Evolutionary conservation across 2,329 filamentous ascomycete species (phyloP).

Genomic region (Aspergillaceae sp.): DNA sequence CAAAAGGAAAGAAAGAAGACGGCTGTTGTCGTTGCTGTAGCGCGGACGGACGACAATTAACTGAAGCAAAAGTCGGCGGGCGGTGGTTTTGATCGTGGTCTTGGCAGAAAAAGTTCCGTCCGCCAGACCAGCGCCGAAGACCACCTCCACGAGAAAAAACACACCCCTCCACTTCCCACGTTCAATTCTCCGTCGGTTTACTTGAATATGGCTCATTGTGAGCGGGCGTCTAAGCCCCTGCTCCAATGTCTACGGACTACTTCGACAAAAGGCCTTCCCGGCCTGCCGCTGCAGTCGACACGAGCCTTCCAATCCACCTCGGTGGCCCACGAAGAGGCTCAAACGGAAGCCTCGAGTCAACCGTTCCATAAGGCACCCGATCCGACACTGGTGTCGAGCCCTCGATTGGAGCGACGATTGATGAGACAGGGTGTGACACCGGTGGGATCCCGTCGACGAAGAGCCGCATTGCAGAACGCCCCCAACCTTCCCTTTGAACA

Average conservation of each 20-base stretch:
- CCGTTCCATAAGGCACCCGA: slow-evolving; percentile 43
- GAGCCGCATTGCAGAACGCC: slow-evolving; percentile 59
- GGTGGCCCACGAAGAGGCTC: slow-evolving; percentile 35
- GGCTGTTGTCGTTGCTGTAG: background rate
- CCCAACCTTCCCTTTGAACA: slow-evolving; percentile 77
- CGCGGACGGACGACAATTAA: background rate
- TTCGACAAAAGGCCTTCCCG: slow-evolving; percentile 24
- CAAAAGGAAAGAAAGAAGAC: too few relatives aligned
- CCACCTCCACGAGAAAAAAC: slow-evolving; percentile 10
- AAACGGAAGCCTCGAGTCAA: slow-evolving; percentile 30
- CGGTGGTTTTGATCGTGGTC: background rate
- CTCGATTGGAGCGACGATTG: slow-evolving; percentile 58
- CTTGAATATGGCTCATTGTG: slow-evolving; percentile 33
- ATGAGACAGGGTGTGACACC: slow-evolving; percentile 61
- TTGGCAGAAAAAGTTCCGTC: slow-evolving; percentile 29
- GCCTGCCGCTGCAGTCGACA: slow-evolving; percentile 27
- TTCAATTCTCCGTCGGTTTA: slow-evolving; percentile 1
- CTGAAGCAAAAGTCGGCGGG: slow-evolving; percentile 26
- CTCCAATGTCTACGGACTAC: slow-evolving; percentile 34
- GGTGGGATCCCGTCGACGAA: slow-evolving; percentile 75
- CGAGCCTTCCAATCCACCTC: slow-evolving; percentile 45
- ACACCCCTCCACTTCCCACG: slow-evolving; percentile 11
- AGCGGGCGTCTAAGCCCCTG: slow-evolving; percentile 35
- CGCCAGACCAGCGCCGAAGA: slow-evolving; percentile 13
- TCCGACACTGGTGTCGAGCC: slow-evolving; percentile 59